Conservation (phyloP, 441 rosid genomes). For the Jatropha podagrica region DNA sequence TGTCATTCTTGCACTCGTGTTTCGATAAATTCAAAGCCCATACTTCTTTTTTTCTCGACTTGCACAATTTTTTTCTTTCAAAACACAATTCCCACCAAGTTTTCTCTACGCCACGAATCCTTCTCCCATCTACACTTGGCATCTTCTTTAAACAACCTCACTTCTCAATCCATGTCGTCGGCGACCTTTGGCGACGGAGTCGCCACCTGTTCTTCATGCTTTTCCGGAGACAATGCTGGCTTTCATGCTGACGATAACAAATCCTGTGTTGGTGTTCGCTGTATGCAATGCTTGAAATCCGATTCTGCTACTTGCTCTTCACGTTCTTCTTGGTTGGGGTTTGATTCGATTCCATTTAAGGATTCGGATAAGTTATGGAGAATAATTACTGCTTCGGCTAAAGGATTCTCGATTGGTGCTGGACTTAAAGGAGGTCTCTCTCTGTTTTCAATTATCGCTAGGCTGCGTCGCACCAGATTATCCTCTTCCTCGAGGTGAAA, state of each 20-base stretch:
- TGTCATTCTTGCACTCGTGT: conserved; percentile 18
- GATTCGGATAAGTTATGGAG: conserved; percentile 65
- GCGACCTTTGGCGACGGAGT: conserved; percentile 22
- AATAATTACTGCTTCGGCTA: conserved; percentile 58
- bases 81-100: conserved; percentile 28
- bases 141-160: conserved; percentile 10
- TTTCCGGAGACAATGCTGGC: conserved; percentile 25
- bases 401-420: conserved; percentile 91
- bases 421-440: conserved; percentile 93
- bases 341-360: conserved; percentile 31
- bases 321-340: conserved; percentile 25
- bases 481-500: conserved; percentile 41
- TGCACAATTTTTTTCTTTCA: neutral
- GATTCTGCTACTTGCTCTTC: conserved; percentile 35
- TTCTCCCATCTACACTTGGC: conserved; percentile 20
- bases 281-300: conserved; percentile 40
- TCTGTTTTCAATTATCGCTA: conserved; percentile 67
- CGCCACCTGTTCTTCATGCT: conserved; percentile 12
- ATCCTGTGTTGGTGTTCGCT: conserved; percentile 20
- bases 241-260: conserved; percentile 18
- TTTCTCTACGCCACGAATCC: conserved; percentile 14
- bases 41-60: neutral
- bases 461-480: conserved; percentile 59
- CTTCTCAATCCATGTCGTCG: conserved; percentile 7
- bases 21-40: conserved; percentile 9